These are phyloP conservation scores for Thielaviopsis populi DNA, from an alignment of 2,329 filamentous ascomycete genomes.

Conservation along the genomic window DNA sequence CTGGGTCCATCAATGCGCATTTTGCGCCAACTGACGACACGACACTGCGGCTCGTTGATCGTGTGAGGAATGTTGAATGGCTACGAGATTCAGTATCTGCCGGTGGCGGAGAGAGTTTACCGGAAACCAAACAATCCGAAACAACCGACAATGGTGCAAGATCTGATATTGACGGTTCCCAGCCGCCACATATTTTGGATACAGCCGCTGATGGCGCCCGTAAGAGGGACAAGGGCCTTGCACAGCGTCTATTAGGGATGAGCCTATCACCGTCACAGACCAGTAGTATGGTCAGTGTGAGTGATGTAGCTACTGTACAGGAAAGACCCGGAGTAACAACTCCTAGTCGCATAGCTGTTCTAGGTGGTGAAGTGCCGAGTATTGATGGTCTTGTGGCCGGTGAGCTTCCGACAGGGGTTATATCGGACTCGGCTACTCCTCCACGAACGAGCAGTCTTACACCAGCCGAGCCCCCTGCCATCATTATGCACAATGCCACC, in stretches of 20 bases:
- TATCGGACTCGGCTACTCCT: neutral
- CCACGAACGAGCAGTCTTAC: constrained; percentile 10
- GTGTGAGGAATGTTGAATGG: constrained; percentile 61
- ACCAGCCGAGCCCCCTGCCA: constrained; percentile 3
- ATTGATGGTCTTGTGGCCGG: constrained; percentile 15
- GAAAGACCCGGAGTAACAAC: constrained; percentile 74
- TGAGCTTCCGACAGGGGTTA: constrained; percentile 10
- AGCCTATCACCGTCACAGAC: constrained; percentile 49
- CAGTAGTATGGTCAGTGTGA: constrained; percentile 60
- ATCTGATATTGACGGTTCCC: constrained; percentile 21
- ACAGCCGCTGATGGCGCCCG: neutral
- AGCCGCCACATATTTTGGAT: neutral
- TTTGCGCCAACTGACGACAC: constrained; percentile 73
- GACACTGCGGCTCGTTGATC: constrained; percentile 58
- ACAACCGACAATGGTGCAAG: neutral
- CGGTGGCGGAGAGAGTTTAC: neutral
- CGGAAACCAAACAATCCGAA: neutral
- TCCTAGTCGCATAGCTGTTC: constrained; percentile 43
- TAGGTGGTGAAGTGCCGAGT: constrained; percentile 5
- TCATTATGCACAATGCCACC: neutral
- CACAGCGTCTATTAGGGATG: constrained; percentile 52
- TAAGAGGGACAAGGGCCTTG: constrained; percentile 29
- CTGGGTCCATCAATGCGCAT: constrained; percentile 49
- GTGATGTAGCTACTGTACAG: constrained; percentile 62
- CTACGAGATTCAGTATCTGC: constrained; percentile 29